Percentiles rank a stretch among this genome's conserved stretches.
These are phyloP conservation scores for Fonsecaea monophora DNA, from an alignment of 2,329 filamentous ascomycete species.

Conservation along the genomic window DNA sequence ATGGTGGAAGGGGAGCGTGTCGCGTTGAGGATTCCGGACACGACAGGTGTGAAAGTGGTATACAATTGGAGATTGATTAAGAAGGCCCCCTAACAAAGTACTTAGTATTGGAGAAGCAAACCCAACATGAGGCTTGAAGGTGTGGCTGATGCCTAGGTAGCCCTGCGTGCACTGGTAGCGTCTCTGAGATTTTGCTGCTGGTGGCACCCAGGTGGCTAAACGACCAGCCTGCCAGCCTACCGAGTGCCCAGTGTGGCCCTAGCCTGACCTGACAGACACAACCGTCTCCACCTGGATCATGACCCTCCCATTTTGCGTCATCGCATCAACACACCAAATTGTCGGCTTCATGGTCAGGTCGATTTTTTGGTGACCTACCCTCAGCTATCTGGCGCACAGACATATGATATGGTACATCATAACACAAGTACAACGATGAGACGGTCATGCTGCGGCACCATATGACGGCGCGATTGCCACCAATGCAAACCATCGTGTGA, in stretches of 20 bases:
- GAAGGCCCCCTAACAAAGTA: not conserved
- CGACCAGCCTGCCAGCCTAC: not conserved
- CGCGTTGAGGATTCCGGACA: constrained; percentile 20
- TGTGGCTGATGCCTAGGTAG: constrained; percentile 13
- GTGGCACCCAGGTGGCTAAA: not conserved
- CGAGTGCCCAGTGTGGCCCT: not conserved
- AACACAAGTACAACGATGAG: not conserved
- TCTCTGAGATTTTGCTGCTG: not conserved
- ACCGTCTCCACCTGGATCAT: not conserved
- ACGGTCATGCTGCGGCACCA: not conserved
- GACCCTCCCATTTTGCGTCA: constrained; percentile 26
- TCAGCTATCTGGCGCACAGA: not conserved
- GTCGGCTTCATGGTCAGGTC: not conserved
- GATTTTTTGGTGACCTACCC: not conserved
- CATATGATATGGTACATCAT: not conserved
- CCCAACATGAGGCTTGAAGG: constrained; percentile 10
- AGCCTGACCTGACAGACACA: too few species aligned
- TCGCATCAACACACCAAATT: constrained; percentile 25
- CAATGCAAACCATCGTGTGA: not conserved
- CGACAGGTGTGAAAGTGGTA: constrained; percentile 2
- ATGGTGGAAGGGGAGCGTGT: constrained; percentile 20
- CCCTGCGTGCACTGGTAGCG: not conserved
- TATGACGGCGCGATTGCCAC: not conserved
- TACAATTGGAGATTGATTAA: not conserved
- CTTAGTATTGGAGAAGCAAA: constrained; percentile 4